phyloP scores from a whole-genome alignment of 2,329 filamentous ascomycete genomes.

The Mycosphaerella sp. region DNA sequence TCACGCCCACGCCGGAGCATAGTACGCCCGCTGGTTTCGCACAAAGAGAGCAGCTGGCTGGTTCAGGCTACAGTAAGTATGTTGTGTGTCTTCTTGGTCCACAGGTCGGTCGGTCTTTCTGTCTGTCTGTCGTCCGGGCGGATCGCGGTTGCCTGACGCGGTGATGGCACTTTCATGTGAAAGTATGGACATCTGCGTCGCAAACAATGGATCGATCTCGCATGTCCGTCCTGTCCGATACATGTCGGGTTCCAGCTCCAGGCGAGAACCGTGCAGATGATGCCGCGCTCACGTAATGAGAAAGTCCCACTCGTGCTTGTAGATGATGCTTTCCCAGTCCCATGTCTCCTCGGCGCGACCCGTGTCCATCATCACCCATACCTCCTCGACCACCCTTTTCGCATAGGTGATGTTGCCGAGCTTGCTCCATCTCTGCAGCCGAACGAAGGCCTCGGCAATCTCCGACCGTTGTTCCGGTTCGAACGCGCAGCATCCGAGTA shows the following conservation, averaged over 20 bases:
- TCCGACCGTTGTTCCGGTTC: conserved; percentile 49
- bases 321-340: conserved; percentile 59
- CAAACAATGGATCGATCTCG: no score
- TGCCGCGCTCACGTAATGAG: conserved; percentile 45
- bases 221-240: no score
- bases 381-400: conserved; percentile 48
- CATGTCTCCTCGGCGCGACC: conserved; percentile 50
- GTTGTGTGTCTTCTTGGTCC: no score
- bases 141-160: no score
- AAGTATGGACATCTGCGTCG: no score
- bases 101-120: no score
- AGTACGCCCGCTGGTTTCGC: no score
- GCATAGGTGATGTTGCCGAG: conserved; percentile 54
- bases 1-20: no score
- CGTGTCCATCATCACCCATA: conserved; percentile 56
- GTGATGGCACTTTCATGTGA: no score
- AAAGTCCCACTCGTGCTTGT: conserved; percentile 54
- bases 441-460: conserved; percentile 49
- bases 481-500: conserved; percentile 57
- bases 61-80: no score
- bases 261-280: not conserved
- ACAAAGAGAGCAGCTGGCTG: no score
- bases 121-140: no score
- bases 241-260: not conserved
- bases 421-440: conserved; percentile 50